phyloP scores from a whole-genome alignment of 2,329 filamentous ascomycete genomes.

The Fusarium oligoseptatum region DNA sequence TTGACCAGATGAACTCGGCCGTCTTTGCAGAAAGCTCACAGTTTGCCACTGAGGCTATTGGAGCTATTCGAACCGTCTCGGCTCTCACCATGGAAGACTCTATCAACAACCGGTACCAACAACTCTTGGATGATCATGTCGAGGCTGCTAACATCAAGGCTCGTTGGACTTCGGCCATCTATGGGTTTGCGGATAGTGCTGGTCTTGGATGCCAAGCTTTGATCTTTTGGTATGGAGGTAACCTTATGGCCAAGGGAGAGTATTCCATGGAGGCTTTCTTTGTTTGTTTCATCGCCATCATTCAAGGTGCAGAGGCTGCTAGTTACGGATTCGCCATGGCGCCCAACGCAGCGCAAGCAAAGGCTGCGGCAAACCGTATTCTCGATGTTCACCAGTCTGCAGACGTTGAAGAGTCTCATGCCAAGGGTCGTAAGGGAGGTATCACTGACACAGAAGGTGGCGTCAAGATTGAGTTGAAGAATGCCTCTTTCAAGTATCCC shows the following conservation, averaged over 20 bases:
- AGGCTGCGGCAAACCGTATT: slow-evolving; percentile 41
- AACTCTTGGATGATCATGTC: slow-evolving; percentile 53
- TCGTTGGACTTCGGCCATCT: slow-evolving; percentile 50
- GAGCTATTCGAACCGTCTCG: slow-evolving; percentile 73
- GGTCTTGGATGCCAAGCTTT: slow-evolving; percentile 60
- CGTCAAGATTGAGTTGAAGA: slow-evolving; percentile 67
- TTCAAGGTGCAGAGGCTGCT: slow-evolving; percentile 63
- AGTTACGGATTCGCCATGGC: slow-evolving; percentile 32
- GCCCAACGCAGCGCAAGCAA: slow-evolving; percentile 38
- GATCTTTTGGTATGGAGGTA: slow-evolving; percentile 65
- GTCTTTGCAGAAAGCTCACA: slow-evolving; percentile 72
- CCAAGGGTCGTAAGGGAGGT: not conserved
- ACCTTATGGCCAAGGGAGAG: slow-evolving; percentile 40
- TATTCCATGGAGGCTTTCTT: slow-evolving; percentile 63
- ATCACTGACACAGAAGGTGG: slow-evolving; percentile 60
- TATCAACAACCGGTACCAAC: slow-evolving; percentile 59
- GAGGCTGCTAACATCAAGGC: slow-evolving; percentile 49
- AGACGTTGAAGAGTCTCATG: not conserved
- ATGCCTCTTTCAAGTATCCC: slow-evolving; percentile 72
- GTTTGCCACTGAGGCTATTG: slow-evolving; percentile 73
- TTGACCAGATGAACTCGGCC: slow-evolving; percentile 68
- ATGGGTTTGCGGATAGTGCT: slow-evolving; percentile 56
- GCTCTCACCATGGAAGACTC: slow-evolving; percentile 71
- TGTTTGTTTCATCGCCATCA: slow-evolving; percentile 64
- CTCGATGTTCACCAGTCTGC: slow-evolving; percentile 45